Conservation (phyloP, 2,329 filamentous ascomycete species). For the Pseudocercospora ulei region DNA sequence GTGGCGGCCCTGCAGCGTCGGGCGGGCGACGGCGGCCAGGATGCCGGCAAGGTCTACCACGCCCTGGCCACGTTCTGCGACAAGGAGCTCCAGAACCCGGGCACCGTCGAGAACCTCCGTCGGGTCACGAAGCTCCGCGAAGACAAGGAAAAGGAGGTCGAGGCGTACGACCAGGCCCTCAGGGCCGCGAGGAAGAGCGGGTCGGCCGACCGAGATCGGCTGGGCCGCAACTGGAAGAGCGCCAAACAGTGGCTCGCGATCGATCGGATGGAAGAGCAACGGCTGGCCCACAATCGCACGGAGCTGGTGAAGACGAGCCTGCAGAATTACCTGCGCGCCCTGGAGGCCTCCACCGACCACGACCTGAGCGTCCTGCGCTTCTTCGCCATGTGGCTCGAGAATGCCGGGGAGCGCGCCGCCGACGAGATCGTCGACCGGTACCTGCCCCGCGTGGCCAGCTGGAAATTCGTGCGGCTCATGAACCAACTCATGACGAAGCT, state of each 20-base stretch:
- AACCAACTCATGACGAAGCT: conserved; percentile 94
- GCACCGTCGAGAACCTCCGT: conserved; percentile 72
- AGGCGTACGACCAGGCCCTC: conserved; percentile 57
- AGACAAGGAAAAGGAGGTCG: conserved; percentile 70
- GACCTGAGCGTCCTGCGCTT: conserved; percentile 86
- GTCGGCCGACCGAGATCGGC: conserved; percentile 44
- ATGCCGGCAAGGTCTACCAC: conserved; percentile 76
- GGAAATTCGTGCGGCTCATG: conserved; percentile 87
- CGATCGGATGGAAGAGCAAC: conserved; percentile 75
- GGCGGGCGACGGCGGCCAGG: conserved; percentile 42
- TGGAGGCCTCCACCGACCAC: conserved; percentile 76
- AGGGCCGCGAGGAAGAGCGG: conserved; percentile 37
- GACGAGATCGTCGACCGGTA: conserved; percentile 66
- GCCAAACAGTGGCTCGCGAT: conserved; percentile 84
- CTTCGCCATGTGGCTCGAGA: conserved; percentile 86
- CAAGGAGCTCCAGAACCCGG: conserved; percentile 77
- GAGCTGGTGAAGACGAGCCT: conserved; percentile 80
- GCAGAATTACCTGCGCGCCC: conserved; percentile 81
- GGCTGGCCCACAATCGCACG: conserved; percentile 64
- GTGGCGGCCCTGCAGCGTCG: conserved; percentile 59
- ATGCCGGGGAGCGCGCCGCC: conserved; percentile 56
- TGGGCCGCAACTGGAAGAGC: conserved; percentile 57
- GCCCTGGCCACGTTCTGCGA: conserved; percentile 95
- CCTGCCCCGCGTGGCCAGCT: conserved; percentile 66
- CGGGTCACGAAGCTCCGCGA: conserved; percentile 69